Percentiles rank a stretch among this genome's conserved stretches.
Evolutionary conservation across 768 basidiomycete genomes (phyloP).

Genomic region (Xerocomellus amylosporus): DNA sequence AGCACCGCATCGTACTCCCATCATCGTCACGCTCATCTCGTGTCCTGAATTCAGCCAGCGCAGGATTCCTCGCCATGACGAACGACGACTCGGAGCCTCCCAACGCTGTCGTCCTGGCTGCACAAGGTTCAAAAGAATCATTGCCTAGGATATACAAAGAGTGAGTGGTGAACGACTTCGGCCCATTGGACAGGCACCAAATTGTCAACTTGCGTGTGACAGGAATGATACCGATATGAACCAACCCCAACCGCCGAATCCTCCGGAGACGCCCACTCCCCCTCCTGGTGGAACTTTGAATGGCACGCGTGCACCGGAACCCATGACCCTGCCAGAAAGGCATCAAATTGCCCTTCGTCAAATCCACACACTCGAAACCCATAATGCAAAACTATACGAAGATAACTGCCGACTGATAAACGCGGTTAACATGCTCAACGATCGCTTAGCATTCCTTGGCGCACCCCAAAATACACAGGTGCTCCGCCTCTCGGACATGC

Average conservation of each 20-base stretch:
- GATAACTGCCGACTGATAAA: slow-evolving; percentile 38
- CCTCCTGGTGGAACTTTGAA: background rate
- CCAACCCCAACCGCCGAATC: background rate
- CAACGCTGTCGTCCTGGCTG: slow-evolving; percentile 11
- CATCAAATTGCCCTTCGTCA: slow-evolving; percentile 27
- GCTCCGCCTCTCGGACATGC: slow-evolving; percentile 18
- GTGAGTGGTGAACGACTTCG: slow-evolving; percentile 9
- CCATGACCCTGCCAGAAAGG: slow-evolving; percentile 36
- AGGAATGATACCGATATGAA: slow-evolving; percentile 2
- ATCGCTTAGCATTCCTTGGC: slow-evolving; percentile 24
- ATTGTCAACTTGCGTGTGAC: background rate
- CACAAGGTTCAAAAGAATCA: slow-evolving; percentile 1
- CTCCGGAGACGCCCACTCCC: slow-evolving; percentile 2
- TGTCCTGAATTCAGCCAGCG: background rate
- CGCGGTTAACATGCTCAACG: slow-evolving; percentile 30
- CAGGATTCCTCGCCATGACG: slow-evolving; percentile 5
- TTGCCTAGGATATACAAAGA: background rate
- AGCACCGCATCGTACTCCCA: background rate
- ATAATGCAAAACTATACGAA: slow-evolving; percentile 35
- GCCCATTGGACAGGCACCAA: background rate
- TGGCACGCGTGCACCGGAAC: slow-evolving; percentile 46
- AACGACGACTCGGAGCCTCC: slow-evolving; percentile 4
- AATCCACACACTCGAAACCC: slow-evolving; percentile 29
- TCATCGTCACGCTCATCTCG: background rate
- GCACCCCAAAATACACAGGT: slow-evolving; percentile 19